phyloP scores from a whole-genome alignment of 768 basidiomycete species.

The Leccinellum luteum region DNA sequence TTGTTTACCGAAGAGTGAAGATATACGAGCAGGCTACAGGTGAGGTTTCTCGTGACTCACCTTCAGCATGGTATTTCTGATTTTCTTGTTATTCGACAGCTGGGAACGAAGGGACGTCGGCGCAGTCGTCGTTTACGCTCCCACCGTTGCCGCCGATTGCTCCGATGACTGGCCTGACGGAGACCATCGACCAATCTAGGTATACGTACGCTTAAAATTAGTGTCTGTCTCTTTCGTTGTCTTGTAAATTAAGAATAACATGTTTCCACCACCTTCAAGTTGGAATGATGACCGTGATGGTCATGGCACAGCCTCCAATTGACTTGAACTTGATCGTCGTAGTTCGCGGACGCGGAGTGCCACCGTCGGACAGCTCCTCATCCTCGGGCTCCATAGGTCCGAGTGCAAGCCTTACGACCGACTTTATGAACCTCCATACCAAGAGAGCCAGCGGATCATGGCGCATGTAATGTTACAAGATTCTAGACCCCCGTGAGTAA shows the following conservation, averaged over 20 bases:
- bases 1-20: constrained; percentile 29
- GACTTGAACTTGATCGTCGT: too few species aligned
- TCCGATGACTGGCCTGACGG: constrained; percentile 21
- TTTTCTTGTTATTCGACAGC: neutral
- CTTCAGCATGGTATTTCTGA: neutral
- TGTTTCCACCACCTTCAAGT: neutral
- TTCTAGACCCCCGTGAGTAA: too few species aligned
- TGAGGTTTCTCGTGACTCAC: neutral
- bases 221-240: neutral
- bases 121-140: constrained; percentile 35
- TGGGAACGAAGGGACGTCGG: constrained; percentile 4
- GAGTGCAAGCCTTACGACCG: too few species aligned
- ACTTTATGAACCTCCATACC: too few species aligned
- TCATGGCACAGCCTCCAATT: too few species aligned
- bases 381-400: too few species aligned
- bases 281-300: too few species aligned
- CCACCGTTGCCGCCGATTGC: constrained; percentile 36
- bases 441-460: too few species aligned
- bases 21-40: constrained; percentile 28
- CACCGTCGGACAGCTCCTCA: too few species aligned
- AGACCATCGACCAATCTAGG: constrained; percentile 13
- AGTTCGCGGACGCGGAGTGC: too few species aligned
- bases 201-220: constrained; percentile 2
- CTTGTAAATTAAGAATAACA: constrained; percentile 1
- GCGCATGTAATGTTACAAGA: too few species aligned